phyloP scores from a whole-genome alignment of 2,329 filamentous ascomycete genomes.

The Hypoxylon sp. region DNA sequence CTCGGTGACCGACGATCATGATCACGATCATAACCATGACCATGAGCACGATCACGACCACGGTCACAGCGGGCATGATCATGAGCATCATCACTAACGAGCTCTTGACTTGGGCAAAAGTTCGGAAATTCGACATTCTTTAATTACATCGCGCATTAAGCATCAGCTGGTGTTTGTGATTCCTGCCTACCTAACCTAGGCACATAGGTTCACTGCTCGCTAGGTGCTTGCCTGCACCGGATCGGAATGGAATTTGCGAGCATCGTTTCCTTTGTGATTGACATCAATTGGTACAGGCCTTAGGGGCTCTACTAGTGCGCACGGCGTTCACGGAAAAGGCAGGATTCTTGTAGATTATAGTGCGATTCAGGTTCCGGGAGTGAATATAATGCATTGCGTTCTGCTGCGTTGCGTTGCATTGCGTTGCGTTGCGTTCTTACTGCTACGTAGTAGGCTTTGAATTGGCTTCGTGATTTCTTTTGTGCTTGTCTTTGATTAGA shows the following conservation, averaged over 20 bases:
- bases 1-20: constrained; percentile 54
- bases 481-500: neutral
- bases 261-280: constrained; percentile 19
- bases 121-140: constrained; percentile 17
- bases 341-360: constrained; percentile 10
- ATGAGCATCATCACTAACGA: constrained; percentile 8
- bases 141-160: constrained; percentile 23
- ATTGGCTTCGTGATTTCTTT: neutral
- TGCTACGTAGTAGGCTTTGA: neutral
- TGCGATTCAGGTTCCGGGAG: constrained; percentile 20
- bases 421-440: neutral
- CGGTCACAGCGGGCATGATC: constrained; percentile 12
- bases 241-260: neutral
- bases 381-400: constrained; percentile 15
- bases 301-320: constrained; percentile 20
- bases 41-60: constrained; percentile 22
- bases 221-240: neutral
- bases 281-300: neutral
- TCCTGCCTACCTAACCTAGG: neutral
- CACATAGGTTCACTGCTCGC: neutral
- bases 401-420: constrained; percentile 6
- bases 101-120: neutral
- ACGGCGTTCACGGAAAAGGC: constrained; percentile 34
- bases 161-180: constrained; percentile 15
- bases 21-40: constrained; percentile 34